These are phyloP conservation scores for Eurotiales sp. DNA, from an alignment of 2,329 filamentous ascomycete species.

Conservation along the genomic window DNA sequence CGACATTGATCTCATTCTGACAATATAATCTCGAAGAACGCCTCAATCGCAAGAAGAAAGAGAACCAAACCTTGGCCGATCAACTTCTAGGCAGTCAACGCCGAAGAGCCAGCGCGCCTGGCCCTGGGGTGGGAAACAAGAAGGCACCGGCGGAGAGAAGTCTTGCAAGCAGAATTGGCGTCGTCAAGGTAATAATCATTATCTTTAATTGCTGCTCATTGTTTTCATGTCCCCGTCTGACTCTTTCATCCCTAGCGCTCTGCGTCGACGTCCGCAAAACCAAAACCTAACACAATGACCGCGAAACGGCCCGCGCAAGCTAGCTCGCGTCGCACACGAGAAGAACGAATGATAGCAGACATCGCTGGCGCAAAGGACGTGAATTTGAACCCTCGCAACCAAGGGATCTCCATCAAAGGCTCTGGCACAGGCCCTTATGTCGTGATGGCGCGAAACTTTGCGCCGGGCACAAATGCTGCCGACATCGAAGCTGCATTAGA, in stretches of 20 bases:
- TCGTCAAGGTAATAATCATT: slow-evolving; percentile 49
- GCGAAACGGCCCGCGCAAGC: not conserved
- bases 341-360: slow-evolving; percentile 30
- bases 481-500: slow-evolving; percentile 61
- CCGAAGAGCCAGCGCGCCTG: slow-evolving; percentile 44
- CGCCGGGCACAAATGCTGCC: slow-evolving; percentile 61
- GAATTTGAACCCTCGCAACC: slow-evolving; percentile 26
- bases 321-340: slow-evolving; percentile 30
- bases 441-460: slow-evolving; percentile 61
- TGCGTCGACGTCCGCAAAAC: slow-evolving; percentile 36
- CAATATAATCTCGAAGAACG: slow-evolving; percentile 29
- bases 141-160: slow-evolving; percentile 41
- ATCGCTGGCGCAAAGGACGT: slow-evolving; percentile 26
- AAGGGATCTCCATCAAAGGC: slow-evolving; percentile 54
- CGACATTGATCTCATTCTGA: not conserved
- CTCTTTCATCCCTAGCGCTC: slow-evolving; percentile 29
- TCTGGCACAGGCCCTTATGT: slow-evolving; percentile 51
- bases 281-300: slow-evolving; percentile 37
- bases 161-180: slow-evolving; percentile 58
- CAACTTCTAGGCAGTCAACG: slow-evolving; percentile 56
- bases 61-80: slow-evolving; percentile 55
- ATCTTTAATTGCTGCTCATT: not conserved
- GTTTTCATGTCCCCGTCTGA: not conserved
- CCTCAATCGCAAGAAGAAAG: slow-evolving; percentile 46
- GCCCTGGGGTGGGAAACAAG: slow-evolving; percentile 37